Percentiles rank a stretch among this genome's conserved stretches.
Evolutionary conservation across 2,329 filamentous ascomycete genomes (phyloP).

Genomic region (Lomentospora prolificans): DNA sequence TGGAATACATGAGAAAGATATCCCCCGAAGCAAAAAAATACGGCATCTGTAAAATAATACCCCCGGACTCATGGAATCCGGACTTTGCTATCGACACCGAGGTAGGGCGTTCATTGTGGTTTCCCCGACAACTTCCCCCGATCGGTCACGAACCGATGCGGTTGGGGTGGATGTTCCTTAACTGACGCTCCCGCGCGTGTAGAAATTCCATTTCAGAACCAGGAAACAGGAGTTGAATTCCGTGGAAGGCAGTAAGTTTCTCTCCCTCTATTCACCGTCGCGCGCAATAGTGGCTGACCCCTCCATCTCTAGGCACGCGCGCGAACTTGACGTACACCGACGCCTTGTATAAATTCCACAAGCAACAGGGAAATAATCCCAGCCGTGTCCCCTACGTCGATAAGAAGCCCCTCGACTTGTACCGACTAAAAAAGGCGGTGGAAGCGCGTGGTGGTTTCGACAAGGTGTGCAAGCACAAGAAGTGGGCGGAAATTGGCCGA

Average conservation of each 20-base stretch:
- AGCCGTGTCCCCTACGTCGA: conserved; percentile 94
- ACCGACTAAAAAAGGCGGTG: conserved; percentile 92
- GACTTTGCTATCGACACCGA: conserved; percentile 94
- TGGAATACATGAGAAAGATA: conserved; percentile 90
- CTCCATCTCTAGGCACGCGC: conserved; percentile 58
- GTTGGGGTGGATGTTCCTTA: conserved; percentile 4
- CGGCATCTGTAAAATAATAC: conserved; percentile 92
- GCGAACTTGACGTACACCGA: conserved; percentile 95
- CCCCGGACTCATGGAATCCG: conserved; percentile 88
- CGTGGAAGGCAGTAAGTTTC: conserved; percentile 81
- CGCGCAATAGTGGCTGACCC: conserved; percentile 3
- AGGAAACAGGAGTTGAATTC: conserved; percentile 95
- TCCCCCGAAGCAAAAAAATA: conserved; percentile 75
- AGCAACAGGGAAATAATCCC: conserved; percentile 87
- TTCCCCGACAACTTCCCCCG: not conserved
- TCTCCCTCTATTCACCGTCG: not conserved
- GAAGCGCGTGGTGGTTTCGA: conserved; percentile 92
- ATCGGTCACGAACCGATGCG: not conserved
- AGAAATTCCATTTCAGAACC: conserved; percentile 96
- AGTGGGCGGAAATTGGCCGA: conserved; percentile 97
- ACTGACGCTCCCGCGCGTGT: conserved; percentile 12
- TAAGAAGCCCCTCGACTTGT: conserved; percentile 91
- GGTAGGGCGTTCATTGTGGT: conserved; percentile 36
- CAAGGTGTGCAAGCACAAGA: conserved; percentile 92
- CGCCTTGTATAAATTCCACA: conserved; percentile 91